Conservation (phyloP, 2,329 filamentous ascomycete genomes). For the Trichoderma endophyticum region DNA sequence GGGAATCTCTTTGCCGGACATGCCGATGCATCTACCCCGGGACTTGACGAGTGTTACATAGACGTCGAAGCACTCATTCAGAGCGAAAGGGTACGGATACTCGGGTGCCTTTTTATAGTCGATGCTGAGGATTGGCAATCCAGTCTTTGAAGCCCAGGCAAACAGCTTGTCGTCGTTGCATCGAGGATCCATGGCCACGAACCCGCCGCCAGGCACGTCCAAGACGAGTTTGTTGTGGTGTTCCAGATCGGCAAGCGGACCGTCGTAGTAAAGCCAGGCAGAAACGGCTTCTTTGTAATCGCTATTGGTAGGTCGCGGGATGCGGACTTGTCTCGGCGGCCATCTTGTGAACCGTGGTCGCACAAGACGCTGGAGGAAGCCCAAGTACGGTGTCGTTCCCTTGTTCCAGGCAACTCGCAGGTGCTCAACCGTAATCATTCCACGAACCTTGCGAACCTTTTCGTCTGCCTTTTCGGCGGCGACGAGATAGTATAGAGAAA, state of each 20-base stretch:
- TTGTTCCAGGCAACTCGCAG: conserved; percentile 95
- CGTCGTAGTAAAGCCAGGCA: conserved; percentile 94
- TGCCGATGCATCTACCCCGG: conserved; percentile 42
- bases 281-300: conserved; percentile 79
- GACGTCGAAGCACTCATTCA: conserved; percentile 51
- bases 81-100: conserved; percentile 46
- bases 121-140: conserved; percentile 83
- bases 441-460: conserved; percentile 88
- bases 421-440: conserved; percentile 84
- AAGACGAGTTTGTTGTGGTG: conserved; percentile 76
- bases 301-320: conserved; percentile 74
- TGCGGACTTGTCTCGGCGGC: conserved; percentile 77
- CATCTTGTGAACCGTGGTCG: conserved; percentile 78
- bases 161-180: conserved; percentile 92
- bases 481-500: conserved; percentile 86
- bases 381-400: conserved; percentile 79
- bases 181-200: conserved; percentile 94
- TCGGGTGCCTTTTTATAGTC: conserved; percentile 68
- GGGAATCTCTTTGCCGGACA: conserved; percentile 40
- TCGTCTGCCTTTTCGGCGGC: conserved; percentile 94
- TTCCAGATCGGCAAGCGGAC: conserved; percentile 72
- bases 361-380: conserved; percentile 67
- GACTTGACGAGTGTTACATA: conserved; percentile 39
- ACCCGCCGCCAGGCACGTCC: conserved; percentile 91
- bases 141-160: conserved; percentile 85